Conservation (phyloP, 2,329 filamentous ascomycete species). For the Botryotinia convoluta region DNA sequence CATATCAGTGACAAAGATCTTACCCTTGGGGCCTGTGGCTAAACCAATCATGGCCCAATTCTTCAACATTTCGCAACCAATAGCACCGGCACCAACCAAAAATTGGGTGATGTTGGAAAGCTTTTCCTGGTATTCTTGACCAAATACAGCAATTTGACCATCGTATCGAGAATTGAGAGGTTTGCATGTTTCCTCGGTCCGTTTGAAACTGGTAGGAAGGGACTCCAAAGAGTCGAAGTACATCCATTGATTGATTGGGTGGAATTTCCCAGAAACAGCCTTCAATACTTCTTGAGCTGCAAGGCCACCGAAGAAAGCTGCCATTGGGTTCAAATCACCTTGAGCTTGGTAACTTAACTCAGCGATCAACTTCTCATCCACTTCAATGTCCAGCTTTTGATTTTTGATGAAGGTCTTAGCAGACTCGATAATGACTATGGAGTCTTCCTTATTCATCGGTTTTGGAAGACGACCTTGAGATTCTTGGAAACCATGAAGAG, state of each 20-base stretch:
- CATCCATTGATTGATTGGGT: conserved; percentile 91
- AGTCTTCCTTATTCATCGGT: conserved; percentile 83
- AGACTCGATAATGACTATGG: conserved; percentile 70
- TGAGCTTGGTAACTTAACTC: conserved; percentile 93
- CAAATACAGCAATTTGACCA: conserved; percentile 95
- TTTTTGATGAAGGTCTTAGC: conserved; percentile 72
- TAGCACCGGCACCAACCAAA: conserved; percentile 92
- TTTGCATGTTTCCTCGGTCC: conserved; percentile 85
- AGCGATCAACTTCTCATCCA: conserved; percentile 88
- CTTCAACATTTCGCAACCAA: conserved; percentile 98
- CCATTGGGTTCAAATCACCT: conserved; percentile 88
- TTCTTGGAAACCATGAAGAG: conserved; percentile 81
- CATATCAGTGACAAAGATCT: conserved; percentile 94
- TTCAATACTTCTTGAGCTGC: conserved; percentile 94
- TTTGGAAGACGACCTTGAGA: conserved; percentile 72
- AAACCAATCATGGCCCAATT: conserved; percentile 99
- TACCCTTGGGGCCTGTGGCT: conserved; percentile 80
- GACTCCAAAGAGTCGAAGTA: conserved; percentile 99
- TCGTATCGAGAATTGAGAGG: conserved; percentile 86
- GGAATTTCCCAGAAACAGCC: conserved; percentile 95
- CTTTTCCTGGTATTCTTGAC: conserved; percentile 90
- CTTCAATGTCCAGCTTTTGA: conserved; percentile 74
- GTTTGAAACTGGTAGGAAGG: conserved; percentile 68
- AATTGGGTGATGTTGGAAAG: conserved; percentile 88
- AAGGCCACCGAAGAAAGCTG: conserved; percentile 91